These are phyloP conservation scores for Saraca asoca DNA, from an alignment of 331 rosid genomes.

Conservation along the genomic window DNA sequence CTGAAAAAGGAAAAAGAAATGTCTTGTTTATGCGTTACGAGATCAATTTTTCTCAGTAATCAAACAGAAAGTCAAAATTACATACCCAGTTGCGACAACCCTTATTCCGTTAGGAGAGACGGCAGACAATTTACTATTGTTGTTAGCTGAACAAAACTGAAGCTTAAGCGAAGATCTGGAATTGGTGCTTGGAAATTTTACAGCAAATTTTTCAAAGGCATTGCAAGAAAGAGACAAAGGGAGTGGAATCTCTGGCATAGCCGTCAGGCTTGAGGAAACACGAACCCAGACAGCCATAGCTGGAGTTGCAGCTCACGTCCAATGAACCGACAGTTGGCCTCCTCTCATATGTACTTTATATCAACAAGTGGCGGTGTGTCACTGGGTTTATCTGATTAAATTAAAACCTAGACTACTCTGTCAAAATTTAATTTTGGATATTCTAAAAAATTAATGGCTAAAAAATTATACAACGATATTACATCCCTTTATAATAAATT, in stretches of 20 bases:
- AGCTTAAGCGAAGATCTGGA: constrained; percentile 25
- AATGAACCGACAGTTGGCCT: too few relatives aligned
- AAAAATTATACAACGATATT: too few relatives aligned
- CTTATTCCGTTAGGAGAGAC: constrained; percentile 28
- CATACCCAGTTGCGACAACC: constrained; percentile 61
- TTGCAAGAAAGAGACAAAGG: constrained; percentile 9
- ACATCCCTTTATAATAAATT: too few relatives aligned
- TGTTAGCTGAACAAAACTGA: constrained; percentile 27
- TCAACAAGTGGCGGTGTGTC: too few relatives aligned
- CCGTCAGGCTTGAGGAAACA: constrained; percentile 6
- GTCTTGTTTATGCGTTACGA: not conserved
- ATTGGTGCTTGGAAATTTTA: constrained; percentile 34
- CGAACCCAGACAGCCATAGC: constrained; percentile 1
- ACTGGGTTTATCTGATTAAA: too few relatives aligned
- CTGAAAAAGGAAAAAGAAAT: too few relatives aligned
- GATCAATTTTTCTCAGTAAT: not conserved
- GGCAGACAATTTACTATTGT: not conserved
- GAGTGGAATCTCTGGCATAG: not conserved
- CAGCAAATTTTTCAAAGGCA: too few relatives aligned
- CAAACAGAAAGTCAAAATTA: not conserved
- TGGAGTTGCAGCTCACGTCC: too few relatives aligned
- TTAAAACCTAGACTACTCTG: too few relatives aligned
- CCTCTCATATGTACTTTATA: too few relatives aligned
- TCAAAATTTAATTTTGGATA: too few relatives aligned
- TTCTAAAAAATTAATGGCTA: too few relatives aligned